These are phyloP conservation scores for Phytopythium montanum DNA, from an alignment of 352 stramenopile species.

Conservation along the genomic window DNA sequence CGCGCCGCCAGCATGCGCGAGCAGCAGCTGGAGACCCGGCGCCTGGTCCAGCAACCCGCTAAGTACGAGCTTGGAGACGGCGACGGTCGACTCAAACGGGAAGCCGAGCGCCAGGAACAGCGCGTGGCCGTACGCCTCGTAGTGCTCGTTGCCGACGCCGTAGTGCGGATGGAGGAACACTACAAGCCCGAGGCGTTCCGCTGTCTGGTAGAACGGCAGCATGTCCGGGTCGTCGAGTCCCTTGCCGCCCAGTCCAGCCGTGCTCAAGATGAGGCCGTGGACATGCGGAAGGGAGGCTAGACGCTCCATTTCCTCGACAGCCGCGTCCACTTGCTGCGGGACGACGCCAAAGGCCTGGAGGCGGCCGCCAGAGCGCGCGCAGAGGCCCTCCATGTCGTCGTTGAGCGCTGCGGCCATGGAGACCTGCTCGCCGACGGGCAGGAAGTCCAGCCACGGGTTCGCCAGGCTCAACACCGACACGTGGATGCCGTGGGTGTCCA, in stretches of 20 bases:
- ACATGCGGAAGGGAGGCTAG: constrained; percentile 33
- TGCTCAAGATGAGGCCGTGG: constrained; percentile 52
- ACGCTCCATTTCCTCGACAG: constrained; percentile 34
- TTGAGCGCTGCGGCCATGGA: constrained; percentile 44
- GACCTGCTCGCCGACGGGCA: constrained; percentile 38
- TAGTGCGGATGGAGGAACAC: constrained; percentile 75
- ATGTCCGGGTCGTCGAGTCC: constrained; percentile 52
- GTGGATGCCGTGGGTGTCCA: constrained; percentile 60
- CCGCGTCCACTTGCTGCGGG: constrained; percentile 28
- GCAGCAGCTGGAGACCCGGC: constrained; percentile 37
- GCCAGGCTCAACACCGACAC: constrained; percentile 53
- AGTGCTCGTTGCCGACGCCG: constrained; percentile 60
- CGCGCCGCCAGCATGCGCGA: constrained; percentile 59
- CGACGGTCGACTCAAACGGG: constrained; percentile 65
- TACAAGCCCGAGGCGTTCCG: constrained; percentile 33
- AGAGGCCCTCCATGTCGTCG: constrained; percentile 51
- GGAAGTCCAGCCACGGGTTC: constrained; percentile 73
- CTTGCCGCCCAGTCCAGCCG: constrained; percentile 46
- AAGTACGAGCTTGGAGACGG: constrained; percentile 54
- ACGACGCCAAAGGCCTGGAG: constrained; percentile 56
- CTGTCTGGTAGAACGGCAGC: constrained; percentile 46
- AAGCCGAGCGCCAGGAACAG: constrained; percentile 61
- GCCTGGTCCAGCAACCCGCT: constrained; percentile 49
- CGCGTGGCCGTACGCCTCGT: constrained; percentile 45
- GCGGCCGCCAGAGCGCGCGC: constrained; percentile 28